Base-by-base conservation (phyloP, 2,329 filamentous ascomycete species). In the Lecanicillium sp. region DNA sequence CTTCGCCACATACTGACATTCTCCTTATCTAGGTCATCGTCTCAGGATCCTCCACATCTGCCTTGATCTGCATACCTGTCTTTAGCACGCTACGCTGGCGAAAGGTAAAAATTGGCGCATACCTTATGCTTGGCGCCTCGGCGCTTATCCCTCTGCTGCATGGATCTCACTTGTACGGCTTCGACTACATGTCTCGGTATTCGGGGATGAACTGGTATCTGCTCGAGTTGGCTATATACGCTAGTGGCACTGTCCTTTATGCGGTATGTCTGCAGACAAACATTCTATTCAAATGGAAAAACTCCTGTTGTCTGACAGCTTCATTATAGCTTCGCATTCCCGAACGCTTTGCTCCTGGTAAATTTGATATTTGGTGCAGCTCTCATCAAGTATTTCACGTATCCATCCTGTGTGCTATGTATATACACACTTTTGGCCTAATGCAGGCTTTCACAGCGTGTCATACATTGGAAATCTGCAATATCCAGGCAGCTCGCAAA, bases 351-450 rank as follows among this genome's bases (percentile, higher is more conserved):
- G 75, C 70, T 43, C 90, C 89, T 0, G 85, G 87, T 3, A 72
- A 64, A n/a, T 94, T 90, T 61, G 90, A 95, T 66, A 84, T 94
- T 35, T 84, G 85, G 76, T 88, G 89, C 17, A 87, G 83, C 62
- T 93, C 87, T 19, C 90, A 95, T 66, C 90, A 95, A 68, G 83
- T 95, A 52, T 95, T 96, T 63, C 90, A 95, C 67, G 71, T 91
- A 32, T 72, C 27, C 7, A 53, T 55, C 19, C 44, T 55, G 36
- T 53, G 51, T 23, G 53, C 54, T 11, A 52, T 54, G 45, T 52
- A 49, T 26, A 49, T 51, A 45, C 47, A 55, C n/a, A 47, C 47
- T 21, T 48, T 42, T 50, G 52, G 50, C 23, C 44, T 54, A 30
- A 39, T 50, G 48, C 54, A 54, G 44, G 45, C 44, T 27, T 52